Percentiles rank a stretch among this genome's conserved stretches.
Conservation (phyloP, 768 basidiomycete species). For the Nidularia pulvinata region DNA sequence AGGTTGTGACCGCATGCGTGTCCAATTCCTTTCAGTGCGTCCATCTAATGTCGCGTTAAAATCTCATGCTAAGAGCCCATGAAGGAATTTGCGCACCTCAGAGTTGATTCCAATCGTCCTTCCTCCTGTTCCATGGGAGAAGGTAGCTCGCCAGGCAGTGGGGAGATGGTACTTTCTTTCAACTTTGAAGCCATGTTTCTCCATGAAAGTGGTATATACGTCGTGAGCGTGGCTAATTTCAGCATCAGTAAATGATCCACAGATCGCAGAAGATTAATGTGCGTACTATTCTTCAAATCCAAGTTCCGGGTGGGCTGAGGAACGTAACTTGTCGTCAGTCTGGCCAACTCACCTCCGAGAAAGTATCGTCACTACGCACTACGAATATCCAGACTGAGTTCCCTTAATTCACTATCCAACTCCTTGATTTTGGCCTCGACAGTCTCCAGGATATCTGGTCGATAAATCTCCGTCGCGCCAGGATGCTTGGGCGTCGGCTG, state of each 20-base stretch:
- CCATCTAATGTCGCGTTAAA: constrained; percentile 40
- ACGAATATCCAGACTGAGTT: constrained; percentile 72
- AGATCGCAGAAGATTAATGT: not conserved
- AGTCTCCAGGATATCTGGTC: constrained; percentile 58
- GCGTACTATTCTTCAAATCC: constrained; percentile 65
- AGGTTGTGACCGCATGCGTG: constrained; percentile 86
- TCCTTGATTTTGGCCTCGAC: constrained; percentile 55
- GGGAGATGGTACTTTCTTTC: constrained; percentile 58
- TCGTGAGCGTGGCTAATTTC: constrained; percentile 66
- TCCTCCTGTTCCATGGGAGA: constrained; percentile 63
- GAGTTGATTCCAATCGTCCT: constrained; percentile 79
- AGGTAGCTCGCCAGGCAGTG: constrained; percentile 79
- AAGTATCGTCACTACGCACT: constrained; percentile 32
- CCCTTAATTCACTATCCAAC: constrained; percentile 54
- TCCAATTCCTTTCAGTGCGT: constrained; percentile 59
- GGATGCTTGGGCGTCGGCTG: constrained; percentile 28
- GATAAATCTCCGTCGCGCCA: constrained; percentile 34
- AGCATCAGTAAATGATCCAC: not conserved
- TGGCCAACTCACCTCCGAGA: not conserved
- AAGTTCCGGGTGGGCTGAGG: constrained; percentile 68
- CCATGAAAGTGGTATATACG: constrained; percentile 65
- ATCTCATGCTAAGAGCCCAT: not conserved
- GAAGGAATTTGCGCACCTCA: constrained; percentile 51
- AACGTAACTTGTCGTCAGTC: constrained; percentile 1
- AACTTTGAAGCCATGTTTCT: constrained; percentile 63